Evolutionary conservation across 495 filamentous ascomycete genomes (phyloP).

Genomic region (Penicillium cosmopolitanum): DNA sequence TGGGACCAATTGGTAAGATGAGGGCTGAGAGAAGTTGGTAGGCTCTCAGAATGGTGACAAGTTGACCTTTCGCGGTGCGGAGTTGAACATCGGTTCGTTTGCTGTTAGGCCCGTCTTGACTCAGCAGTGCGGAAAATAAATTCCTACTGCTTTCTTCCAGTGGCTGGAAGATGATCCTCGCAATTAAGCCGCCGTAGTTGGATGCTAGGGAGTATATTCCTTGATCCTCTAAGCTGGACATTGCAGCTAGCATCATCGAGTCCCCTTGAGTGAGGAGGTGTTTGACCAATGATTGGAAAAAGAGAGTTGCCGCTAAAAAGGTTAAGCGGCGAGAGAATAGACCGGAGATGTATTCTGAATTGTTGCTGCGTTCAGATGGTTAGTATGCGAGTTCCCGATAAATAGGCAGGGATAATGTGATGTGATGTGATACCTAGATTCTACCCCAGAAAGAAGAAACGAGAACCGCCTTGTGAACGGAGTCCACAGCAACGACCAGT

Average conservation of each 20-base stretch:
- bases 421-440: constrained; percentile 41
- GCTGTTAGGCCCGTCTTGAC: constrained; percentile 22
- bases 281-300: constrained; percentile 86
- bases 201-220: constrained; percentile 92
- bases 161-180: constrained; percentile 90
- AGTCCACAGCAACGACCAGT: constrained; percentile 46
- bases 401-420: not conserved
- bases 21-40: constrained; percentile 67
- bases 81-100: constrained; percentile 22
- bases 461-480: constrained; percentile 58
- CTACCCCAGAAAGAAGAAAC: constrained; percentile 51
- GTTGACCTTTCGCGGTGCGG: constrained; percentile 35
- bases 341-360: constrained; percentile 55
- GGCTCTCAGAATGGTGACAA: constrained; percentile 41
- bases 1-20: constrained; percentile 68
- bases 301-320: constrained; percentile 72
- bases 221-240: constrained; percentile 78
- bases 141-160: constrained; percentile 90
- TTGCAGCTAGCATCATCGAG: constrained; percentile 76
- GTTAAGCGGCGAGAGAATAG: constrained; percentile 70
- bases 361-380: constrained; percentile 23
- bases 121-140: constrained; percentile 76
- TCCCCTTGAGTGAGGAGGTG: constrained; percentile 94
- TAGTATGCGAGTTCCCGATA: not conserved
- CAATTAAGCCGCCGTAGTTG: constrained; percentile 91